Percentiles rank a stretch among this genome's conserved stretches.
Conservation (phyloP, 1,139 yeast genomes). For the Lizanozyma gosingica region DNA sequence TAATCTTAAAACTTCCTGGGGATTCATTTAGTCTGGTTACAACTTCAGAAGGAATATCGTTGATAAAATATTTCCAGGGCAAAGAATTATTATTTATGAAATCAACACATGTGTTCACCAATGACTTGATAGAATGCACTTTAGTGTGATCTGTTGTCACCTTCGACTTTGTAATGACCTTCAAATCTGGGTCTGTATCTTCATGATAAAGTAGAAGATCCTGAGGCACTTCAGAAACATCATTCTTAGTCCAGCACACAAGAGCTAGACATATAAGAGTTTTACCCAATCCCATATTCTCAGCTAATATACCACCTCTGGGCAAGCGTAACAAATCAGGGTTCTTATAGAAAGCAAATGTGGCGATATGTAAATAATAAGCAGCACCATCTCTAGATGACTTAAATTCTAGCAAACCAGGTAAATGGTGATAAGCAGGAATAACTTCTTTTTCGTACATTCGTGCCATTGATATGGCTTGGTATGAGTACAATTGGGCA, state of each 20-base stretch:
- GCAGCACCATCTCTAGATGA: background rate
- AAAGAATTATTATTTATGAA: slow-evolving; percentile 38
- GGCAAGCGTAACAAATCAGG: slow-evolving; percentile 41
- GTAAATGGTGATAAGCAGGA: slow-evolving; percentile 3
- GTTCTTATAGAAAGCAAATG: slow-evolving; percentile 14
- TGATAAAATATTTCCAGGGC: slow-evolving; percentile 45
- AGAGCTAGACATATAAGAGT: slow-evolving; percentile 59
- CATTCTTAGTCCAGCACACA: slow-evolving; percentile 46
- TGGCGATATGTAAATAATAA: slow-evolving; percentile 28
- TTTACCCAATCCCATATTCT: slow-evolving; percentile 73
- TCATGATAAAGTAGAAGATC: slow-evolving; percentile 13
- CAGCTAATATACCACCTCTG: slow-evolving; percentile 64
- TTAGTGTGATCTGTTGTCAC: too few species aligned
- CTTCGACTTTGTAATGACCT: slow-evolving; percentile 5
- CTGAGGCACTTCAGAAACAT: slow-evolving; percentile 38
- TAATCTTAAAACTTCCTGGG: slow-evolving; percentile 38
- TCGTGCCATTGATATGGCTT: slow-evolving; percentile 26
- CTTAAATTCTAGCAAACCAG: background rate
- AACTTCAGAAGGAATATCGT: slow-evolving; percentile 38
- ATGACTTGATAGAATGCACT: slow-evolving; percentile 12
- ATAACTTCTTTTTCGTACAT: slow-evolving; percentile 31
- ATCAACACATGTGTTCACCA: slow-evolving; percentile 35
- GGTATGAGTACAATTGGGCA: slow-evolving; percentile 29
- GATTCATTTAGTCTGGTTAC: slow-evolving; percentile 19
- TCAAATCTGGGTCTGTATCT: slow-evolving; percentile 6